A percentile compares a stretch with the other conserved stretches of the same genome.
Evolutionary conservation across 768 basidiomycete species (phyloP).

Genomic region (Boletus edulis): DNA sequence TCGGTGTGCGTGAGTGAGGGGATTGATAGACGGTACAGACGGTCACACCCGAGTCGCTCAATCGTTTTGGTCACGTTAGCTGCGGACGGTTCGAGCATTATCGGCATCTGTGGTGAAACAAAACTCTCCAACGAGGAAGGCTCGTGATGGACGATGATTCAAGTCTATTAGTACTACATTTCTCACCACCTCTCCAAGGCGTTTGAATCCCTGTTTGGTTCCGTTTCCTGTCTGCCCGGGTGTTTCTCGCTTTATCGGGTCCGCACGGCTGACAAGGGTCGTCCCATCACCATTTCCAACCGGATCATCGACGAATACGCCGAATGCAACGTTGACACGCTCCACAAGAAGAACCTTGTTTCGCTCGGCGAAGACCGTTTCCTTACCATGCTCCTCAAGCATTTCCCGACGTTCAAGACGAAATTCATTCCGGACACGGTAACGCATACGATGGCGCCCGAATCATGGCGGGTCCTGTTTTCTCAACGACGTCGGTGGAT

Average conservation of each 20-base stretch:
- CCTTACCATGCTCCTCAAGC: constrained; percentile 90
- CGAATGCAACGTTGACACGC: constrained; percentile 87
- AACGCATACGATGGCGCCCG: constrained; percentile 91
- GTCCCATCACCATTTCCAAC: constrained; percentile 94
- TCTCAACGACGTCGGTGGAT: constrained; percentile 96
- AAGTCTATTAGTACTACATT: constrained; percentile 50
- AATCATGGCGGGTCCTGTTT: constrained; percentile 83
- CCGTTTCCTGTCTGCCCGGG: constrained; percentile 92
- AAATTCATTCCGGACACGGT: constrained; percentile 88
- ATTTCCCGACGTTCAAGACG: constrained; percentile 94
- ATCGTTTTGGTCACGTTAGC: too few species aligned
- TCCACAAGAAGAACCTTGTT: constrained; percentile 83
- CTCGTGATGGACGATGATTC: too few species aligned
- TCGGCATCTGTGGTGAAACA: too few species aligned
- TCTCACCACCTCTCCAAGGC: constrained; percentile 93
- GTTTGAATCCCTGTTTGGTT: constrained; percentile 91
- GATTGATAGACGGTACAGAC: too few species aligned
- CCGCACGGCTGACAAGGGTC: constrained; percentile 92
- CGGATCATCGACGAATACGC: constrained; percentile 95
- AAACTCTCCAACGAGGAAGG: too few species aligned
- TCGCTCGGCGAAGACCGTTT: constrained; percentile 96
- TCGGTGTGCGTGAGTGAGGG: too few species aligned
- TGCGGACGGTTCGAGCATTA: too few species aligned
- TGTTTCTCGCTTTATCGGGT: constrained; percentile 95
- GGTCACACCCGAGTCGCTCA: too few species aligned